Base-by-base conservation (phyloP, 345 rosid species). In the Erysimum cheiranthoides region DNA sequence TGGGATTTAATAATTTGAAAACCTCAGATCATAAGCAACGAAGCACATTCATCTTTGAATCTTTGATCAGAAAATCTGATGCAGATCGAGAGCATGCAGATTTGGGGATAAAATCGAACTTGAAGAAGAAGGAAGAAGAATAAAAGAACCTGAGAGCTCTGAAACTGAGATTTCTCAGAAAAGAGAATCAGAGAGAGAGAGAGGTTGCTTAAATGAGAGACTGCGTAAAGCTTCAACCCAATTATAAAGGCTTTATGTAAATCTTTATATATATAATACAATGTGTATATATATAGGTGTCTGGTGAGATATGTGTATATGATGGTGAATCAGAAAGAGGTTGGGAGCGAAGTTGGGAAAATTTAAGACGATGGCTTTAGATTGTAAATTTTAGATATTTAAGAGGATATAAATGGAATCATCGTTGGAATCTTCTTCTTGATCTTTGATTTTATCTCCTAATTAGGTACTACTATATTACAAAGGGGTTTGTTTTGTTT, bases 131-230 rank as follows among this genome's bases (percentile, higher is more conserved):
- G 25, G 76, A 73, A 5, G 75, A 47, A 74, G 80, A 70, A 21
- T 61, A 68, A 45, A 80, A 77, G 60, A 68, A 78, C 76, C 81
- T 80, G 82, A 81, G 73, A 81, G 73, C 85, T 82, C 83, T 79
- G 85, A 79, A 73, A 79, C 81, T 72, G 71, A 81, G 83, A 85
- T 79, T 82, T 70, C 60, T 78, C 75, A 58, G 67, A 32, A 14
- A 65, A 81, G 78, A 74, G 76, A 68, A 67, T 47, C 58, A 67
- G 66, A 69, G 65, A 76, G 52, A 79, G 42, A 38, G 40, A 66
- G 21, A 56, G 61, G 70, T 71, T 80, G 73, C 76, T 51, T 67
- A 76, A 81, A 85, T 64, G 81, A 36, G 81, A 77, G 81, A 67
- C 83, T 64, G 67, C 70, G 67, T 77, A 71, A 71, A 77, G 63